Evolutionary conservation across 768 basidiomycete genomes (phyloP).

Genomic region (Hypholoma sublateritium): DNA sequence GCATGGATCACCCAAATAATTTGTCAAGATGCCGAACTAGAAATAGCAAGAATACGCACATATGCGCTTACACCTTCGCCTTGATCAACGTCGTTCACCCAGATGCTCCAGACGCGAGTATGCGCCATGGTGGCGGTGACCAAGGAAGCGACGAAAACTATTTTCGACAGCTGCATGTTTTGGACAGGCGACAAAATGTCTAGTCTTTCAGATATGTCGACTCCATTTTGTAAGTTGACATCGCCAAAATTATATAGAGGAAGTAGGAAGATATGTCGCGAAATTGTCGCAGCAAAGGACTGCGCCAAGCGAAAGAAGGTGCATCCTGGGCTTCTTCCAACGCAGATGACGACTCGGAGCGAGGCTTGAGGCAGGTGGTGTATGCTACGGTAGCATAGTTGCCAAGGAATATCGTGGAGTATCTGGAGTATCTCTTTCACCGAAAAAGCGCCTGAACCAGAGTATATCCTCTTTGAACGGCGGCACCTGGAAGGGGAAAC

Average conservation of each 20-base stretch:
- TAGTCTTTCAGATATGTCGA: not conserved
- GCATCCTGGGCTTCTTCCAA: not conserved
- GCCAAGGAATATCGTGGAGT: not conserved
- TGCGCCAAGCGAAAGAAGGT: not conserved
- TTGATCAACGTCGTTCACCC: constrained; percentile 37
- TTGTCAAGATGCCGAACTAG: not conserved
- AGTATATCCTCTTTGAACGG: not conserved
- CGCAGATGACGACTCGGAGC: not conserved
- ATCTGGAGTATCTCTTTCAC: not conserved
- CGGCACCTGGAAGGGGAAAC: not conserved
- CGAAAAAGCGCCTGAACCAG: constrained; percentile 9
- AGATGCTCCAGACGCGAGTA: constrained; percentile 34
- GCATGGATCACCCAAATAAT: not conserved
- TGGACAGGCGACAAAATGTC: no score
- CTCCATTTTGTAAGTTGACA: not conserved
- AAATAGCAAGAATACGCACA: constrained; percentile 15
- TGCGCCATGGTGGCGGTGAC: constrained; percentile 26
- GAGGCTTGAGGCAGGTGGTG: not conserved
- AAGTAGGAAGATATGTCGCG: not conserved
- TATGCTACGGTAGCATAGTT: not conserved
- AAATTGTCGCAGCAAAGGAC: not conserved
- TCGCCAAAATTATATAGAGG: not conserved
- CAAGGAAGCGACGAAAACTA: constrained; percentile 22
- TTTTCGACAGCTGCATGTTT: constrained; percentile 22
- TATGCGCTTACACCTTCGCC: constrained; percentile 32